Evolutionary conservation across 2,329 filamentous ascomycete species (phyloP).

Genomic region (Phialemonium atrogriseum): DNA sequence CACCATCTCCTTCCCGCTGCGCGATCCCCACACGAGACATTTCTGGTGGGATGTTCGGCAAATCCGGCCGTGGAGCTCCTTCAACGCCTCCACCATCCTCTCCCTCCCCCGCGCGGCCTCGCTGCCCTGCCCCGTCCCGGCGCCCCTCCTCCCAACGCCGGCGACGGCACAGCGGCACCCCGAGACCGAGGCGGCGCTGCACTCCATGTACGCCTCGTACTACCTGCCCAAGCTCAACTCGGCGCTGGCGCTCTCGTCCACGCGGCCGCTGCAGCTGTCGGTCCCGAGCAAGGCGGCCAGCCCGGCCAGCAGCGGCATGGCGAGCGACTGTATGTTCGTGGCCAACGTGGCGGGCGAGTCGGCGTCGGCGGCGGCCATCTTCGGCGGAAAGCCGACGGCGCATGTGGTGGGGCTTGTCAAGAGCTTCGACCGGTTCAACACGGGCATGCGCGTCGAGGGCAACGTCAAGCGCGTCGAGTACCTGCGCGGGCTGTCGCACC

Average conservation of each 20-base stretch:
- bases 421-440: constrained; percentile 91
- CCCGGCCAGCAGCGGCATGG: constrained; percentile 27
- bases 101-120: constrained; percentile 63
- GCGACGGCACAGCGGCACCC: constrained; percentile 55
- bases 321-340: constrained; percentile 43
- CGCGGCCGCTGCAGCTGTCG: constrained; percentile 49
- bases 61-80: constrained; percentile 72
- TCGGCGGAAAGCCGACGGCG: constrained; percentile 37
- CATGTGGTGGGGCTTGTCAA: constrained; percentile 64
- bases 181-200: constrained; percentile 69
- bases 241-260: constrained; percentile 68
- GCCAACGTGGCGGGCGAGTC: constrained; percentile 52
- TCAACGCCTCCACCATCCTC: constrained; percentile 65
- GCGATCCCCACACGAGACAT: constrained; percentile 64
- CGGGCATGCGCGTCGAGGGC: constrained; percentile 79
- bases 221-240: constrained; percentile 85
- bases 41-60: constrained; percentile 97
- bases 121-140: constrained; percentile 60
- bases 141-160: constrained; percentile 52
- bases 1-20: constrained; percentile 61
- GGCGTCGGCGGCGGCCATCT: constrained; percentile 44
- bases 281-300: constrained; percentile 28
- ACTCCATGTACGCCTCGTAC: constrained; percentile 66
- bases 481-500: constrained; percentile 73
- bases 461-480: constrained; percentile 84